Base-by-base conservation (phyloP, 768 basidiomycete species). In the Goffeauzyma gilvescens region DNA sequence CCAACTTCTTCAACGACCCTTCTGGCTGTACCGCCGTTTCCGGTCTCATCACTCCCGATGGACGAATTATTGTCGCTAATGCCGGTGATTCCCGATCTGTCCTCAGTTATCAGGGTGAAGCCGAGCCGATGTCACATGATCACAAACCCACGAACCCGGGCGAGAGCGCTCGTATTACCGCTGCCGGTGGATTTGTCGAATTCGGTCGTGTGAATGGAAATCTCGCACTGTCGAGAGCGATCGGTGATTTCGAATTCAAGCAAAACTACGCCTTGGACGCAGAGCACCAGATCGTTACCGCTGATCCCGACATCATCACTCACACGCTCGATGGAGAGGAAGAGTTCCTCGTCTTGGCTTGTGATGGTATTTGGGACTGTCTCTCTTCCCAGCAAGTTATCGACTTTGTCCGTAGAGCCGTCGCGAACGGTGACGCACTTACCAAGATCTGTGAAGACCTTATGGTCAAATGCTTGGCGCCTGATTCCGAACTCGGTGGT, bases 361-460 rank as follows among this genome's bases (percentile, higher is more conserved):
- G 93, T 63, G 93, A 98, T 63, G 93, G 89, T 90, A 98, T 96
- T 56, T 98, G 93, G 93, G 93, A 98, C 63, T 96, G 93, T 59
- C 65, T 98, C 28, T 74, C 74, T 4, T 90, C 86, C 6, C 93
- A 98, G 52, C 81, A 93, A 60, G 83, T 80, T 32, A 71, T 95
- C 48, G 81, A 96, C 66, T 79, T 83, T 49, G 72, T 89, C 30
- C 76, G 93, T 34, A 75, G 78, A 33, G 73, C 79, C 48, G 69
- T 95, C 27, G 76, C 83, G 10, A 71, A 84, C 54, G 78, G 79
- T 30, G 80, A 77, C 55, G 69, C 76, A 40, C 72, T 96, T 6
- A 51, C 66, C n/a, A 78, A 87, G 59, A 83, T 96, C 46, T 75
- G 79, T 54, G 85, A 90, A 63, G 71, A 75, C 55, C 76, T 95